Evolutionary conservation across 805 yeast genomes (phyloP), one percentile per base, ranked within the genome.

Genomic region (Yamadazyma sp.): DNA sequence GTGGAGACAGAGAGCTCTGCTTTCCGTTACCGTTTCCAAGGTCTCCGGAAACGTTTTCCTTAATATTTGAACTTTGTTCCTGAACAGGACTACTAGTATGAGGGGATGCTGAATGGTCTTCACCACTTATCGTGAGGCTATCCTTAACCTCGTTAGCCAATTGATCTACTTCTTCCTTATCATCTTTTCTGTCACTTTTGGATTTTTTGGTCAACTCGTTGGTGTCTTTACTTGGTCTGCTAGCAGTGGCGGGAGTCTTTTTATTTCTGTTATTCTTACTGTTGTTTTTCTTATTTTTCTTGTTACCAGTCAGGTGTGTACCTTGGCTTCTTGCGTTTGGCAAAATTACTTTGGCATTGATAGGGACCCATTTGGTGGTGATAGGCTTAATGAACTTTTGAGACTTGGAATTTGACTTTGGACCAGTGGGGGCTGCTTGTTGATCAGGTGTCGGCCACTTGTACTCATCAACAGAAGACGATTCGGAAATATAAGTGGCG

Each of bases 371-470:
- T 46, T 68, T 65, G 46, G 57, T 67, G 35, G 68, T 62, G 45
- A 56, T 54, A 13, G 72, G 69, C 48, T 67, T 68, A 45, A 63
- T 60, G 46, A 65, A 64, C 45, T 66, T 65, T 40, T 59, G 66
- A 13, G 51, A 31, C 27, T 38, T 12, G 44, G 26, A 19, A 39
- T 44, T 49, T 41, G 37, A 25, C 38, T 49, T 51, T 28, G 36
- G 40, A 15, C 17, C 21, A 9, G 24, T 19, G 8, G 30, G 4
- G 6, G 34, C 31, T 3, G 15, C 19, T 32, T 38, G 54, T 45
- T 60, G 59, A 40, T 64, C 64, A 4, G 73, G 71, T 9, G 71
- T 63, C 12, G 74, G 73, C 70, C 72, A 67, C 46, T 64, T 67
- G 38, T 52, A 55, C 37, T 65, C 73, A 47, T 67, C 73, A 19